A percentile compares a stretch with the other conserved stretches of the same genome.
Conservation (phyloP, 495 filamentous ascomycete genomes). For the Neurospora cerealis region DNA sequence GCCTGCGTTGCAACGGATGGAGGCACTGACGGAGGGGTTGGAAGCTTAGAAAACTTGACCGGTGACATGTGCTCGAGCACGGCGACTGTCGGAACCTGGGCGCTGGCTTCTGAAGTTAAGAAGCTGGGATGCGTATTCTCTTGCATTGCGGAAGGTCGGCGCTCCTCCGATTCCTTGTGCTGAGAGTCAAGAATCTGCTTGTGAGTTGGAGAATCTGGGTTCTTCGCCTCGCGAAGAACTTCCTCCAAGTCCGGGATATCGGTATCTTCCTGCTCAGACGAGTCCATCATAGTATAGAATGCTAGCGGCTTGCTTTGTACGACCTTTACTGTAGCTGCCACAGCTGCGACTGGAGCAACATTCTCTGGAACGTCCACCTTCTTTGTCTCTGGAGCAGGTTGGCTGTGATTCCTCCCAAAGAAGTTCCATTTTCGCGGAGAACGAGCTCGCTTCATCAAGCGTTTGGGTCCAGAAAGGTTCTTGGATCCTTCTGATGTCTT, state of each 20-base stretch:
- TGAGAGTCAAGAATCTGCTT: background rate
- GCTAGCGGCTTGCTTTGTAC: slow-evolving; percentile 41
- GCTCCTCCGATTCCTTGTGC: background rate
- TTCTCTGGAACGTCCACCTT: slow-evolving; percentile 28
- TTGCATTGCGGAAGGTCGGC: slow-evolving; percentile 2
- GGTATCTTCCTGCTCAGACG: slow-evolving; percentile 56
- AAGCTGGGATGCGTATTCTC: background rate
- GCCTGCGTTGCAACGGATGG: background rate
- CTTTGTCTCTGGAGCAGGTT: slow-evolving; percentile 31
- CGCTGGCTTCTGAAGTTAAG: background rate
- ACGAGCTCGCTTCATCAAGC: slow-evolving; percentile 47
- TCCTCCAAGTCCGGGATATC: slow-evolving; percentile 50
- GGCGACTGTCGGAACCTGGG: background rate
- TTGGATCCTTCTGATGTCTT: slow-evolving; percentile 5
- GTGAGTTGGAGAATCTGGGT: slow-evolving; percentile 10
- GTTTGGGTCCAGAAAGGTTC: slow-evolving; percentile 27
- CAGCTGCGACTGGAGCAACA: slow-evolving; percentile 7
- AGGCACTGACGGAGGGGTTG: background rate
- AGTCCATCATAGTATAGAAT: slow-evolving; percentile 78
- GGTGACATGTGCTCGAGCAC: background rate
- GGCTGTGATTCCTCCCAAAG: slow-evolving; percentile 60
- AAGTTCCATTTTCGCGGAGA: slow-evolving; percentile 69
- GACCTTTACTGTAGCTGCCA: slow-evolving; percentile 31
- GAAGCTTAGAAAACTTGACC: background rate
- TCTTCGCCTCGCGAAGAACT: slow-evolving; percentile 52